Evolutionary conservation across 495 filamentous ascomycete species (phyloP).

Genomic region (Penicillium daleae): DNA sequence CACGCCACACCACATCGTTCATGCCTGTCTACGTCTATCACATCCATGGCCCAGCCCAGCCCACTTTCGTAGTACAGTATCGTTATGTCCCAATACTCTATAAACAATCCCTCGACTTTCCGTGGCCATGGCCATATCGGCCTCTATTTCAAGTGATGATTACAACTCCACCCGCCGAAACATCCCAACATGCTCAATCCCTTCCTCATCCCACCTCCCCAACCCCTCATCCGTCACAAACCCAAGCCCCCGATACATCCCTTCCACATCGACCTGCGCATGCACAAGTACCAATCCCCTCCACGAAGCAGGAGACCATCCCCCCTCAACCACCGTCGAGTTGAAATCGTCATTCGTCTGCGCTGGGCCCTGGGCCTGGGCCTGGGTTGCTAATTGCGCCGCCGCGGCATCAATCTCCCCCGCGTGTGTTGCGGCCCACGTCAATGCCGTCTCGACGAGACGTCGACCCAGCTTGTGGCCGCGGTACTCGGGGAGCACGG

Average conservation of each 20-base stretch:
- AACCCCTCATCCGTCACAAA: slow-evolving; percentile 71
- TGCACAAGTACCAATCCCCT: slow-evolving; percentile 73
- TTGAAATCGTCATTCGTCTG: not conserved
- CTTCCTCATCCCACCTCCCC: slow-evolving; percentile 82
- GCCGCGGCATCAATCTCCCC: slow-evolving; percentile 43
- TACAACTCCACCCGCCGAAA: slow-evolving; percentile 47
- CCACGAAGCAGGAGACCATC: slow-evolving; percentile 52
- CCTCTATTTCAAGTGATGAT: too few species aligned
- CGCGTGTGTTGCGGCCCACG: slow-evolving; percentile 64
- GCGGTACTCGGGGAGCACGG: slow-evolving; percentile 64
- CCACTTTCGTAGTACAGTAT: too few species aligned
- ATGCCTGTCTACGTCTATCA: too few species aligned
- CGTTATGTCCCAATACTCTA: too few species aligned
- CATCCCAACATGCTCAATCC: slow-evolving; percentile 85
- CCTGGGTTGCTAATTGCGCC: slow-evolving; percentile 28
- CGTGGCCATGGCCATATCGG: too few species aligned
- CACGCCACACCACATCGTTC: not conserved
- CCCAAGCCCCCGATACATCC: slow-evolving; percentile 65
- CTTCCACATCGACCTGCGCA: slow-evolving; percentile 66
- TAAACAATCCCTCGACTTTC: too few species aligned
- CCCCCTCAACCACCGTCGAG: slow-evolving; percentile 6
- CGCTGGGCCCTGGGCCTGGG: too few species aligned
- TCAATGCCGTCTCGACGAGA: slow-evolving; percentile 63
- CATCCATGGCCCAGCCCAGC: too few species aligned
- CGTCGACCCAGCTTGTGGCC: slow-evolving; percentile 62